Base-by-base conservation (phyloP, 1,284 basidiomycete genomes). In the Sanghuangporus sanghuang region DNA sequence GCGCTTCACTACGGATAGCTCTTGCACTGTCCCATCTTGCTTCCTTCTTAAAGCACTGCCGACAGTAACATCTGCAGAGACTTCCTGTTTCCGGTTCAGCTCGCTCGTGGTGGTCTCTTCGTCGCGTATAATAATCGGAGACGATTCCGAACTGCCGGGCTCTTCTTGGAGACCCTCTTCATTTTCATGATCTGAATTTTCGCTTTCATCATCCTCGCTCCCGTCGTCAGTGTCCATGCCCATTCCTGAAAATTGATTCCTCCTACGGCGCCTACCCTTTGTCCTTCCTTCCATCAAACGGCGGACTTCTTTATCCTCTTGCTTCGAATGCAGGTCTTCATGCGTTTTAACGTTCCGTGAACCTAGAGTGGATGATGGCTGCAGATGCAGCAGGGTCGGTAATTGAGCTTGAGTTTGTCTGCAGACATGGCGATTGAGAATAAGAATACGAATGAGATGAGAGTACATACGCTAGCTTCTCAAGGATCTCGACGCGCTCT, bases 321-420 rank as follows among this genome's bases (percentile, higher is more conserved):
- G 69, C 65, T 78, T 81, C 39, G 86, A 85, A 23, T 85, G 71
- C 16, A 77, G 80, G 59, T 88, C 83, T 59, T 82, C 79, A 69
- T 89, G 83, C 1, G 89, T 88, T 6, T 73, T 72, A 2, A 75
- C 70, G 68, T 80, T 86, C 14, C 89, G 87, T 0, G 91, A 88
- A 12, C 92, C 92, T 57, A 94, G 82, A 1, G 87, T 89, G 9
- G 92, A 82, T 16, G 92, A 93, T 0, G 91, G 87, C 63, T 90
- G 86, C 14, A 94, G 77, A 46, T 80, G 76, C 27, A 87, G 70
- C 39, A 81, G 77, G 5, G 79, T 79, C 16, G 86, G 79, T 55
- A 88, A 75, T 53, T 87, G 78, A 1, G 87, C 84, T 76, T 94
- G 92, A 44, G 84, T 86, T 76, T 89, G 83, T 64, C 91, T 93